Evolutionary conservation across 108 stramenopile species (phyloP), one percentile per base, ranked within the genome.

Genomic region (Fragilaria crotonensis): DNA sequence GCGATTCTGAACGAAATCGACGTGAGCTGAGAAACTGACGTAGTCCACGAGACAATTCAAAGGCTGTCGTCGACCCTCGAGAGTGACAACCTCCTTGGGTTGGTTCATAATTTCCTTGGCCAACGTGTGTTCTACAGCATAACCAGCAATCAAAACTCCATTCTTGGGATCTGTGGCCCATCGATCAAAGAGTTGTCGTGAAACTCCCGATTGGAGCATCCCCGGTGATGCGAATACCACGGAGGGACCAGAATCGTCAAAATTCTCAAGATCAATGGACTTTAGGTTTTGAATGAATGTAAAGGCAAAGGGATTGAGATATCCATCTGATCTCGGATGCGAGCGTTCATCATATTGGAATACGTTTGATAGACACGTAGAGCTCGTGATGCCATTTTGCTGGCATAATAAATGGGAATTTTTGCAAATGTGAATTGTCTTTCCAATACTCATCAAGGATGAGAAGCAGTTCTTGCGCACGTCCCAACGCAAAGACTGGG

Each of bases 401-500:
- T 89, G 4, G 96, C 95, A 75, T 96, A 97, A 70, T 85, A 97
- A 53, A 99, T 90, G 25, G 96, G 96, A 36, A 97, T 46, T 73
- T 68, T 48, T 97, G 97, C 49, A 99, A 73, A 48, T 97, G 90
- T 7, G 93, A 93, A 71, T 96, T 90, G 5, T 85, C 89, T 62
- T 85, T 85, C 98, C 98, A 99, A 63, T 95, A 96, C 66, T 98
- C 97, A 52, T 99, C 98, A 55, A 99, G 67, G 56, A 99, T 97
- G 36, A 99, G 75, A 36, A 99, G 66, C 30, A 99, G 71, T 75
- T 99, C 98, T 57, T 96, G 96, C 17, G 93, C 96, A 45, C 93
- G 62, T 5, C 96, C 98, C n/a, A 98, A 68, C 0, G 98, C 98
- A 81, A 96, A 97, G 11, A 97, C 93, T 4, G 98, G 98, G 20